A percentile compares a stretch with the other conserved stretches of the same genome.
Evolutionary conservation across 495 filamentous ascomycete species (phyloP).

Genomic region (Daldinia bambusicola): DNA sequence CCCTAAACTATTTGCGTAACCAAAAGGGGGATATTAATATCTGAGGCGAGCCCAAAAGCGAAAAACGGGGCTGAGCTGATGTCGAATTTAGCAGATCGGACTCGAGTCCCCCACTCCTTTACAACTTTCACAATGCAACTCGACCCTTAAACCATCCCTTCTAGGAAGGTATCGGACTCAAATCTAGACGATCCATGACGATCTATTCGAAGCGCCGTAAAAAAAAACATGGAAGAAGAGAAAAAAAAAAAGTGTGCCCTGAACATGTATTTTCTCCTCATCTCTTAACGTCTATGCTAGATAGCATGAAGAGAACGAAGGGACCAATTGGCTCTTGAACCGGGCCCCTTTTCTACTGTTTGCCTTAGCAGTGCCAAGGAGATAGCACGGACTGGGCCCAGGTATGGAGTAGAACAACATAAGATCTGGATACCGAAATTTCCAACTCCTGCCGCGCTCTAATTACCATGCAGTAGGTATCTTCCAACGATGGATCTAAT

Average conservation of each 20-base stretch:
- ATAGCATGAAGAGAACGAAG: background rate
- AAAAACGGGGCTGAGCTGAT: conserved; percentile 13
- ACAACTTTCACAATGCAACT: background rate
- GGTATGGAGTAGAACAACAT: background rate
- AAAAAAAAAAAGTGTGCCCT: background rate
- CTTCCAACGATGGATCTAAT: conserved; percentile 4
- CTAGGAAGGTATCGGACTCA: conserved; percentile 7
- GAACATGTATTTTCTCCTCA: background rate
- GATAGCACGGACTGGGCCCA: background rate
- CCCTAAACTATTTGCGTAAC: background rate
- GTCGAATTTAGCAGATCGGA: conserved; percentile 3
- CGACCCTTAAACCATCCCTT: background rate
- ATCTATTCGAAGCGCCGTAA: background rate
- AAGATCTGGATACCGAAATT: background rate
- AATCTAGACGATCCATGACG: conserved; percentile 2
- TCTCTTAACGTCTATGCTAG: no score
- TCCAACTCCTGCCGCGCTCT: background rate
- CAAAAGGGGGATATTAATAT: conserved; percentile 1
- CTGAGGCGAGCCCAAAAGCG: background rate
- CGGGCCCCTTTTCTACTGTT: background rate
- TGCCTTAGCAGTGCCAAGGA: conserved; percentile 12
- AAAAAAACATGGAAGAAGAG: background rate
- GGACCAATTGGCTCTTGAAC: background rate
- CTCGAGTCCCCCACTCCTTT: background rate
- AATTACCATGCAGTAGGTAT: background rate